phyloP scores from a whole-genome alignment of 768 basidiomycete genomes.

The Dendrothele bispora region DNA sequence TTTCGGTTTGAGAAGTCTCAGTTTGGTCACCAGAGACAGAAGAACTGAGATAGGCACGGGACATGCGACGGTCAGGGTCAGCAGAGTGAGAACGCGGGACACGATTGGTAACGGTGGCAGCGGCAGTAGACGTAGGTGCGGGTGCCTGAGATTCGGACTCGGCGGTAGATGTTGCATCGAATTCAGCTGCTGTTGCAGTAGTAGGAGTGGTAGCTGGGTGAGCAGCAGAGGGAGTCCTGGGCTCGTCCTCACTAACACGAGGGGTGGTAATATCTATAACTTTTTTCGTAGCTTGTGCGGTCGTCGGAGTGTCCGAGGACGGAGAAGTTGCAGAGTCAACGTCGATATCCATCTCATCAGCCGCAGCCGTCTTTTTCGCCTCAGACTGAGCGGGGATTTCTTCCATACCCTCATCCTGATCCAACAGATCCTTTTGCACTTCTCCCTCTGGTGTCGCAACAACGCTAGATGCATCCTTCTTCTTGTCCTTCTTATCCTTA shows the following conservation, averaged over 20 bases:
- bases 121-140: slow-evolving; percentile 35
- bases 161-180: no score
- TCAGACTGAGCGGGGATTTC: slow-evolving; percentile 7
- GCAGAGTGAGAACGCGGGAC: slow-evolving; percentile 81
- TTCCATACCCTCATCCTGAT: not conserved
- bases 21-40: slow-evolving; percentile 38
- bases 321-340: slow-evolving; percentile 1
- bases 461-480: slow-evolving; percentile 5
- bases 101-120: slow-evolving; percentile 37
- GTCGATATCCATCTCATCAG: slow-evolving; percentile 7
- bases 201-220: no score
- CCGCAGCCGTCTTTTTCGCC: not conserved
- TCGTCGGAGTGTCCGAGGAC: not conserved
- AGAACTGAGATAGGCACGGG: slow-evolving; percentile 58
- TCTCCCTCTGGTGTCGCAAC: not conserved
- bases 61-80: slow-evolving; percentile 68
- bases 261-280: slow-evolving; percentile 7
- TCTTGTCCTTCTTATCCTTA: slow-evolving; percentile 16
- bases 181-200: no score
- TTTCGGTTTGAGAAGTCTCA: slow-evolving; percentile 58
- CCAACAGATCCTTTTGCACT: slow-evolving; percentile 13
- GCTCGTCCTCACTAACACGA: slow-evolving; percentile 9
- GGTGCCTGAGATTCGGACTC: no score
- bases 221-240: not conserved
- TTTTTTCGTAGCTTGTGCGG: not conserved